Conservation (phyloP, 2,329 filamentous ascomycete genomes). For the Nemania sp. region DNA sequence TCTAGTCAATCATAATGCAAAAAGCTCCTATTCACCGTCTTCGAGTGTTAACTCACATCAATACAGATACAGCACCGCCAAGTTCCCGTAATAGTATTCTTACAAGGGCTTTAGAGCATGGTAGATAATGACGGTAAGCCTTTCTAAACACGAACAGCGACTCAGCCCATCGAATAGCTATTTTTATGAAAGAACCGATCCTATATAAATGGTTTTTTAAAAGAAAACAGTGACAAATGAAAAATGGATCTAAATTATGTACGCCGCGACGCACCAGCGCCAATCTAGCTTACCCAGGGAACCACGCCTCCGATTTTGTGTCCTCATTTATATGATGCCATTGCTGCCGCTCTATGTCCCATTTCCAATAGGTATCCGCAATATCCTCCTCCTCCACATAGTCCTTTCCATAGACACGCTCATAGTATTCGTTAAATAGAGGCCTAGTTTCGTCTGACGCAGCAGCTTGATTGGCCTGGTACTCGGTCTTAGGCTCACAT, state of each 20-base stretch:
- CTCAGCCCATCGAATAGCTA: no score
- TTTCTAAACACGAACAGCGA: no score
- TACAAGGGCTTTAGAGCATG: neutral
- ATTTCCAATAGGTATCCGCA: conserved; percentile 36
- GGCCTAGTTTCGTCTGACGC: conserved; percentile 14
- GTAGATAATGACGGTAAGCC: no score
- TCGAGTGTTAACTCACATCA: no score
- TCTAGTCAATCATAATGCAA: neutral
- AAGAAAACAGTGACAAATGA: no score
- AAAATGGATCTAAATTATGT: neutral
- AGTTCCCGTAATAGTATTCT: neutral
- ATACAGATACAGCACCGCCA: no score
- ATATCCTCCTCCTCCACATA: neutral
- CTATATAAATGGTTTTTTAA: no score
- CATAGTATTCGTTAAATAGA: conserved; percentile 24
- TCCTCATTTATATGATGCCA: conserved; percentile 39
- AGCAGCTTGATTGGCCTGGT: conserved; percentile 22
- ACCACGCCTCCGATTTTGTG: conserved; percentile 35
- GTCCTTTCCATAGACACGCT: conserved; percentile 2
- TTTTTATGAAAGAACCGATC: no score
- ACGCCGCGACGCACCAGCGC: neutral
- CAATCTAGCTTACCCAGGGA: conserved; percentile 3
- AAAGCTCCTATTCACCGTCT: neutral
- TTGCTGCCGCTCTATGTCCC: conserved; percentile 30
- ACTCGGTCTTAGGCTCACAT: conserved; percentile 10